Conservation (phyloP, 108 stramenopile genomes). For the Aurantiochytrium sp. region DNA sequence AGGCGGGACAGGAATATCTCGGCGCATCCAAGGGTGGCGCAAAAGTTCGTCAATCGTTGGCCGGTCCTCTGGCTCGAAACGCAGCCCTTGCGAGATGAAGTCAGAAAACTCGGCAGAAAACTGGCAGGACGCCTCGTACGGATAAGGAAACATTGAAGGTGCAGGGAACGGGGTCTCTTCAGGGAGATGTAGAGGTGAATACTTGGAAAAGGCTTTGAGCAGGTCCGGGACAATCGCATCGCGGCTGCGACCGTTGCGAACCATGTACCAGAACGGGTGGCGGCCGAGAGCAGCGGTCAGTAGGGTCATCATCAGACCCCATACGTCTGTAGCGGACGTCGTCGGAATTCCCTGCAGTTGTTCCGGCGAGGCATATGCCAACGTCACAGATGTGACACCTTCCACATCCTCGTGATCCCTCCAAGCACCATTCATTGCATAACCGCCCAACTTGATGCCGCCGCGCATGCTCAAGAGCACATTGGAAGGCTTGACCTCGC, state of each 20-base stretch:
- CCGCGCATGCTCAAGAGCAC: background rate
- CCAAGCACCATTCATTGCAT: background rate
- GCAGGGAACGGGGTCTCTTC: background rate
- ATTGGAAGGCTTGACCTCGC: background rate
- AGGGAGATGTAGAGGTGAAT: background rate
- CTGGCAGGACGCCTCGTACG: background rate
- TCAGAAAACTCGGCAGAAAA: background rate
- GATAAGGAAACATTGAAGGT: background rate
- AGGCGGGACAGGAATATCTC: too few relatives aligned
- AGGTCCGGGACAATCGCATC: background rate
- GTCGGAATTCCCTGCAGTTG: background rate
- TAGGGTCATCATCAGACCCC: background rate
- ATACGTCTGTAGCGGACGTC: background rate
- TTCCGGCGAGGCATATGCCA: background rate
- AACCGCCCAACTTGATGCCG: background rate
- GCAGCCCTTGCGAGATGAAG: background rate
- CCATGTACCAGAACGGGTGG: background rate
- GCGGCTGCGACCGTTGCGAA: background rate
- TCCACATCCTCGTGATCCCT: background rate
- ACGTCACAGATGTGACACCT: background rate
- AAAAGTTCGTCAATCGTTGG: background rate
- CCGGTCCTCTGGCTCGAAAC: background rate
- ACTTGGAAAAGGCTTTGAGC: background rate
- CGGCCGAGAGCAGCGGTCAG: background rate
- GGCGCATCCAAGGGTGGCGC: background rate